Conservation (phyloP, 164 flowering plant genomes). For the Berberis thunbergii region DNA sequence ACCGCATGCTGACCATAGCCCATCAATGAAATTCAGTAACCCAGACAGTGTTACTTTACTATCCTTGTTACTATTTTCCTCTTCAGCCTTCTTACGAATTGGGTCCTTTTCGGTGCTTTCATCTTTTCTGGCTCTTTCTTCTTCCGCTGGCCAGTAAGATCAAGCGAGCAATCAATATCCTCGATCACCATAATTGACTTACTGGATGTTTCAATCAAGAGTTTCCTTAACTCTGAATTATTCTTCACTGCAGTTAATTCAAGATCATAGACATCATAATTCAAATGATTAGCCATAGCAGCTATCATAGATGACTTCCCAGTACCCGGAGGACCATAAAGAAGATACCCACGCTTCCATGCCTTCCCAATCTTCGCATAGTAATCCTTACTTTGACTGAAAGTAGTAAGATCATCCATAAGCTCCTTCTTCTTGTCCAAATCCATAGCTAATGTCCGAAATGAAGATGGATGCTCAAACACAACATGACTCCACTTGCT, state of each 20-base stretch:
- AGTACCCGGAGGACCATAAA: conserved; percentile 63
- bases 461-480: conserved; percentile 49
- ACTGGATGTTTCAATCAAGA: conserved; percentile 40
- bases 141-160: too few species aligned
- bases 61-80: too few species aligned
- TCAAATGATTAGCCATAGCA: conserved; percentile 52
- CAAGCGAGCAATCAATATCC: too few species aligned
- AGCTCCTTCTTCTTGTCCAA: conserved; percentile 38
- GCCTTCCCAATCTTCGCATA: conserved; percentile 40
- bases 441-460: conserved; percentile 48
- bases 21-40: conserved; percentile 26
- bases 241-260: conserved; percentile 47
- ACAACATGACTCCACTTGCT: conserved; percentile 34
- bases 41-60: conserved; percentile 23
- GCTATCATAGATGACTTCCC: conserved; percentile 69
- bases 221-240: conserved; percentile 43
- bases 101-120: too few species aligned
- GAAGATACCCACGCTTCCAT: conserved; percentile 65
- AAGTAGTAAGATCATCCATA: conserved; percentile 28
- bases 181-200: conserved; percentile 37
- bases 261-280: conserved; percentile 58
- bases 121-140: too few species aligned
- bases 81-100: too few species aligned
- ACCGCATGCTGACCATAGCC: too few species aligned
- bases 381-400: conserved; percentile 35